Percentiles rank a stretch among this genome's conserved stretches.
Conservation (phyloP, 2,329 filamentous ascomycete species). For the Emergomyces orientalis region DNA sequence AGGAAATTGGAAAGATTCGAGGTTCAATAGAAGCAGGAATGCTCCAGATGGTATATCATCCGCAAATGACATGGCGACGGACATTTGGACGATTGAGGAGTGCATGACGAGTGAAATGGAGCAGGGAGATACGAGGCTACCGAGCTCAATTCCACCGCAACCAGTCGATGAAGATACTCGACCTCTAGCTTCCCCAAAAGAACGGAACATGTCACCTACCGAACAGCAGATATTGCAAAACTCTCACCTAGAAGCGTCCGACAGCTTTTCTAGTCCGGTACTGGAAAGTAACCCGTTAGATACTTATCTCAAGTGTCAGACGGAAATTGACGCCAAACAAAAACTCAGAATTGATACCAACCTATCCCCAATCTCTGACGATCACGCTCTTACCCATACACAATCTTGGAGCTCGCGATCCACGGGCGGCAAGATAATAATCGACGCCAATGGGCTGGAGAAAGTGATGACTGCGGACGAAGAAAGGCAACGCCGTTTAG, state of each 20-base stretch:
- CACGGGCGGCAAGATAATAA: not conserved
- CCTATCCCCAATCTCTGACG: not conserved
- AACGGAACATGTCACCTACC: not conserved
- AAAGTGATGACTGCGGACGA: not conserved
- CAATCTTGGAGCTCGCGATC: not conserved
- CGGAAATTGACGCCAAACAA: not conserved
- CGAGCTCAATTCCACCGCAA: not conserved
- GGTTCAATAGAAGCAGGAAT: not conserved
- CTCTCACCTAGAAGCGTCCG: not conserved
- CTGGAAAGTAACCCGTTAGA: not conserved
- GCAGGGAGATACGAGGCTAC: not conserved
- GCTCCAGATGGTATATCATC: not conserved
- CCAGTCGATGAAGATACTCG: not conserved
- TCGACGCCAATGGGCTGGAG: not conserved
- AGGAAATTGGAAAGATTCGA: not conserved
- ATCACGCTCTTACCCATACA: not conserved
- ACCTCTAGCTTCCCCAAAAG: not conserved
- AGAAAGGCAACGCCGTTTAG: constrained; percentile 1
- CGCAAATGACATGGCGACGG: too few species aligned
- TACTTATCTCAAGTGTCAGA: not conserved
- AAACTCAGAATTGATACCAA: not conserved
- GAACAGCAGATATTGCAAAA: not conserved
- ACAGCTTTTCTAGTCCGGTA: not conserved
- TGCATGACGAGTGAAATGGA: not conserved
- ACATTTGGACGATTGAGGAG: not conserved